Base-by-base conservation (phyloP, 371 early-diverging fungal species). In the Zychaea mexicana region DNA sequence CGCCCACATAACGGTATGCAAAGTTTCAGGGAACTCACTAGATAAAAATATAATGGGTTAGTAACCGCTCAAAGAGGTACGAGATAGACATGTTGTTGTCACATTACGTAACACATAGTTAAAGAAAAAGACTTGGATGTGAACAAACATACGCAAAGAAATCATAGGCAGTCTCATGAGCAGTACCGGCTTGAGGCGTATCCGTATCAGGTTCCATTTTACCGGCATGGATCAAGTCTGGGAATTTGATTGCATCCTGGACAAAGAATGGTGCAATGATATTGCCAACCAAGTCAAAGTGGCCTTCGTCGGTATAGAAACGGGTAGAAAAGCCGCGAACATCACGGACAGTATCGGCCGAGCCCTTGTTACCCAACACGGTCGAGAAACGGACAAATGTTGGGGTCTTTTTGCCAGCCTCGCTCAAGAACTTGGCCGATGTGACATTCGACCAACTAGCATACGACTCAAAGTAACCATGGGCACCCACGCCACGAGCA, bases 271-370 rank as follows among this genome's bases (percentile, higher is more conserved):
- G 82, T 2, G 83, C 75, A 59, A 79, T 76, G 28, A 68, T 60
- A 61, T 81, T 81, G 9, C 83, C 86, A 42, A 83, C 82, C 26
- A 77, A 31, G 62, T 78, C 88, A 68, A 78, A 85, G 47, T 75
- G 75, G 22, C 87, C 87, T 70, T 87, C 85, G 4, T 84, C 85
- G 0, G 88, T 87, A 62, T 84, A 87, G 65, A 87, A 83, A 24
- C 84, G 81, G 27, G 78, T 64, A 28, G 88, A 83, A 62, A 87
- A 87, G 4, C 88, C 88, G 47, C 83, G 82, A 12, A 77, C 79
- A 57, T 87, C 86, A 39, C 87, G 73, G 1, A 76, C 85, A 9
- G 85, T 82, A 63, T 86, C 86, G 9, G 81, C 60, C 3, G 80
- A 76, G 19, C 86, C 85, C 12, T 70, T 47, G n/a, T 55, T 66